Evolutionary conservation across 345 rosid species (phyloP).

Genomic region (Diplotaxis tenuifolia): DNA sequence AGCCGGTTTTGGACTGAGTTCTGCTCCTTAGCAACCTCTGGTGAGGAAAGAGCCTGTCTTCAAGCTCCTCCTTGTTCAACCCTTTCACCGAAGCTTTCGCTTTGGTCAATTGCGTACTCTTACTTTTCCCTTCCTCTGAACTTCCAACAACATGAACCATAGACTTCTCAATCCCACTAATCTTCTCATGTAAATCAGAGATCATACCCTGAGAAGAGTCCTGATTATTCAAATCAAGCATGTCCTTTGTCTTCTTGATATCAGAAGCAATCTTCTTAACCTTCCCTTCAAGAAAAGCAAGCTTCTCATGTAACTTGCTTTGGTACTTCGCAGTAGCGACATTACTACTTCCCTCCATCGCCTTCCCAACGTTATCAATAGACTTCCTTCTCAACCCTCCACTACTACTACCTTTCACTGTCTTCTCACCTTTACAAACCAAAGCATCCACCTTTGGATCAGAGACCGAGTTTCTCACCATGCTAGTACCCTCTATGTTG

Average conservation of each 20-base stretch:
- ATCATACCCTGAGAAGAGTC: slow-evolving; percentile 66
- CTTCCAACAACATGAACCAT: slow-evolving; percentile 51
- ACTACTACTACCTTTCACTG: slow-evolving; percentile 14
- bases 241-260: slow-evolving; percentile 89
- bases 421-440: slow-evolving; percentile 25
- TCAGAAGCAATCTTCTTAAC: slow-evolving; percentile 92
- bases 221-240: slow-evolving; percentile 83
- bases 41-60: slow-evolving; percentile 95
- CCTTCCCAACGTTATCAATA: slow-evolving; percentile 35
- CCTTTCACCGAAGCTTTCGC: slow-evolving; percentile 52
- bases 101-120: slow-evolving; percentile 31
- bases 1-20: slow-evolving; percentile 41
- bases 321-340: slow-evolving; percentile 41
- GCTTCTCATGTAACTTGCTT: slow-evolving; percentile 89
- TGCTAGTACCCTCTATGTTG: slow-evolving; percentile 6
- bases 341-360: slow-evolving; percentile 35
- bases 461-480: slow-evolving; percentile 19
- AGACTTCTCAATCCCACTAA: slow-evolving; percentile 82
- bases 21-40: slow-evolving; percentile 77
- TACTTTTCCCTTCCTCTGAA: slow-evolving; percentile 38
- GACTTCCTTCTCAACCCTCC: slow-evolving; percentile 34
- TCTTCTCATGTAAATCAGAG: slow-evolving; percentile 84
- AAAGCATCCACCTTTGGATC: slow-evolving; percentile 25
- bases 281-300: slow-evolving; percentile 90
- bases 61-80: slow-evolving; percentile 65